phyloP scores from a whole-genome alignment of 495 filamentous ascomycete genomes.

The Talaromyces ruber region DNA sequence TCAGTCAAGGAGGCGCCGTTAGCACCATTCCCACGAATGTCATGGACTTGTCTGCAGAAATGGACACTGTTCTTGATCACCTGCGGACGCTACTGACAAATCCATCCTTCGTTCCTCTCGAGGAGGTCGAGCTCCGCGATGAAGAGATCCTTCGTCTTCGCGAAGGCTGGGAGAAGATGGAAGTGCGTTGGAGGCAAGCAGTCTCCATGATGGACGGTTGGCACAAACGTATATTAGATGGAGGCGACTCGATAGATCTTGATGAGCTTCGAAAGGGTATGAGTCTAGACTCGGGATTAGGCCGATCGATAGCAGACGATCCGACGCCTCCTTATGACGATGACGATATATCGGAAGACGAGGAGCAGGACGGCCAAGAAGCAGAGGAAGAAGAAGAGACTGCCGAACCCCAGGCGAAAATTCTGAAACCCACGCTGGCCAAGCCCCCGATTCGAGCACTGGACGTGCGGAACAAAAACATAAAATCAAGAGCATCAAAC shows the following conservation, averaged over 20 bases:
- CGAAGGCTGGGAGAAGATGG: conserved; percentile 86
- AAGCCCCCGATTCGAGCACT: conserved; percentile 26
- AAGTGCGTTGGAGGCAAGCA: conserved; percentile 80
- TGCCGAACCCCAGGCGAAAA: neutral
- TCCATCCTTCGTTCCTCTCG: conserved; percentile 92
- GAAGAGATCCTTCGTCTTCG: conserved; percentile 77
- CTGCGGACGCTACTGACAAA: conserved; percentile 80
- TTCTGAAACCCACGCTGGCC: conserved; percentile 14
- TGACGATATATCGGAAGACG: conserved; percentile 42
- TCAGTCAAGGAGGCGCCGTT: conserved; percentile 23
- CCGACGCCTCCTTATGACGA: conserved; percentile 37
- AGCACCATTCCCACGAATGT: conserved; percentile 48
- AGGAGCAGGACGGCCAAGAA: conserved; percentile 14
- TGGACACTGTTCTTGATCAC: conserved; percentile 69
- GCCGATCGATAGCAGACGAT: conserved; percentile 37
- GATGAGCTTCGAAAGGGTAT: conserved; percentile 77
- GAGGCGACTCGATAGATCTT: conserved; percentile 70
- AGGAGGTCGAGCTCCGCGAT: conserved; percentile 83
- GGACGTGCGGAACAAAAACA: conserved; percentile 36
- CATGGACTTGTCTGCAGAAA: conserved; percentile 61
- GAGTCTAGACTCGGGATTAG: conserved; percentile 38
- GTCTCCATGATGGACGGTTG: conserved; percentile 87
- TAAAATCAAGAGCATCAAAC: conserved; percentile 21
- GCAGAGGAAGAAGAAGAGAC: conserved; percentile 31
- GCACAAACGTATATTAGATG: conserved; percentile 73